phyloP scores from a whole-genome alignment of 2,329 filamentous ascomycete genomes.

The Neocatenulostroma microsporum region DNA sequence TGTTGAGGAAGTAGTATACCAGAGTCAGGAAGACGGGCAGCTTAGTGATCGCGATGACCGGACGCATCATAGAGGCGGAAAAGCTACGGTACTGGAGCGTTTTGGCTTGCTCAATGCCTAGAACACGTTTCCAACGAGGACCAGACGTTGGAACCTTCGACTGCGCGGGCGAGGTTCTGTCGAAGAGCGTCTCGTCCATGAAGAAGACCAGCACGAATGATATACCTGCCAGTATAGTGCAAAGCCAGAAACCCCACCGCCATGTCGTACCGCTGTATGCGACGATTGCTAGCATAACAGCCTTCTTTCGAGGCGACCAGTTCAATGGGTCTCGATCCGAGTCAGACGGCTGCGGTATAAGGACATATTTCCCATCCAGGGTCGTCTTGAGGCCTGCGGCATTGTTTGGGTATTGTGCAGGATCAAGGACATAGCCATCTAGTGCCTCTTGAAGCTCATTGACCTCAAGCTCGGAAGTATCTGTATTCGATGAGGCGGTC shows the following conservation, averaged over 20 bases:
- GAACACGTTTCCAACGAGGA: no score
- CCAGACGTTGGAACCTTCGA: slow-evolving; percentile 36
- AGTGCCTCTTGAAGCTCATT: slow-evolving; percentile 8
- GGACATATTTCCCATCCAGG: no score
- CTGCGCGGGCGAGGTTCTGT: slow-evolving; percentile 30
- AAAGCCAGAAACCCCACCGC: no score
- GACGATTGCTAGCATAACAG: no score
- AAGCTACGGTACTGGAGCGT: slow-evolving; percentile 28
- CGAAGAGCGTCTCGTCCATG: slow-evolving; percentile 45
- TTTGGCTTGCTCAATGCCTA: slow-evolving; percentile 3
- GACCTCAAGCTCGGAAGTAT: slow-evolving; percentile 1
- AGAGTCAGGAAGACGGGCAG: slow-evolving; percentile 30
- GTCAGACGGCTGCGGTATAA: no score
- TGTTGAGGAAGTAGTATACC: slow-evolving; percentile 34
- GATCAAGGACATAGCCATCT: slow-evolving; percentile 12
- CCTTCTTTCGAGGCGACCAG: no score
- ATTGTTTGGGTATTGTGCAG: slow-evolving; percentile 7
- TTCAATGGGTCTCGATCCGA: no score
- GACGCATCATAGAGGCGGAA: slow-evolving; percentile 10
- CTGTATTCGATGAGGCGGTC: no score
- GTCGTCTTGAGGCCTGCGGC: slow-evolving; percentile 7
- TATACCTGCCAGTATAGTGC: no score
- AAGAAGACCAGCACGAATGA: slow-evolving; percentile 36
- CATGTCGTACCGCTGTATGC: no score
- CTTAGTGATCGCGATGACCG: slow-evolving; percentile 32